Percentiles rank a stretch among this genome's conserved stretches.
These are phyloP conservation scores for Paecilomyces sp. DNA, from an alignment of 2,329 filamentous ascomycete genomes.

Conservation along the genomic window DNA sequence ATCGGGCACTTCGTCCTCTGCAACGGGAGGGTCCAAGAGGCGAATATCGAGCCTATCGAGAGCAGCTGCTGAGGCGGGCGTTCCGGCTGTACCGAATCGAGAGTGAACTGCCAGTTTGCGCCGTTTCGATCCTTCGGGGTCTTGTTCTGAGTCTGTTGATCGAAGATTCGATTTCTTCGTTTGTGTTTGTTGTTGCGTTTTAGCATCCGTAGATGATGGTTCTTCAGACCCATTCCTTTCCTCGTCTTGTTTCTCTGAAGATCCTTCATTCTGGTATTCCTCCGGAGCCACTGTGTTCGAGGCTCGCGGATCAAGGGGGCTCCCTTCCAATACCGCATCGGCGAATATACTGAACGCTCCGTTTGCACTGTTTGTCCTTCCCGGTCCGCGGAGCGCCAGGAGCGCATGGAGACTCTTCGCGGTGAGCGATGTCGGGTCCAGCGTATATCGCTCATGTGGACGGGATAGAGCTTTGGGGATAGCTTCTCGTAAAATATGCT, in stretches of 20 bases:
- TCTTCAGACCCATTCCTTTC: slow-evolving; percentile 10
- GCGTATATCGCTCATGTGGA: slow-evolving; percentile 62
- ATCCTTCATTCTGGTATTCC: slow-evolving; percentile 19
- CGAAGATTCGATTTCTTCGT: slow-evolving; percentile 5
- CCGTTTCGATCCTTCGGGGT: slow-evolving; percentile 45
- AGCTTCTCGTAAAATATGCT: slow-evolving; percentile 66
- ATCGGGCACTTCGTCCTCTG: neutral
- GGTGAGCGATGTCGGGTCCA: slow-evolving; percentile 61
- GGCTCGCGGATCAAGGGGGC: slow-evolving; percentile 43
- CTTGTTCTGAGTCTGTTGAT: slow-evolving; percentile 3
- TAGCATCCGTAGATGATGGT: slow-evolving; percentile 6
- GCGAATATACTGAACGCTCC: slow-evolving; percentile 78
- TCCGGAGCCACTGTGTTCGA: slow-evolving; percentile 24
- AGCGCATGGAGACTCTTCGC: slow-evolving; percentile 67
- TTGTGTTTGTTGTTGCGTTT: neutral
- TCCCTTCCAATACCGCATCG: slow-evolving; percentile 49
- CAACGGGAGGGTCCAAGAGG: slow-evolving; percentile 37
- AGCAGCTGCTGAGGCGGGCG: slow-evolving; percentile 18
- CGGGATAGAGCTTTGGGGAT: slow-evolving; percentile 76
- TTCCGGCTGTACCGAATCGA: slow-evolving; percentile 60
- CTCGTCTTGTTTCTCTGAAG: slow-evolving; percentile 9
- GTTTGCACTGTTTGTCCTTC: slow-evolving; percentile 62
- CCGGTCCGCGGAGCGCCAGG: slow-evolving; percentile 60
- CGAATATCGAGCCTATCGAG: slow-evolving; percentile 45
- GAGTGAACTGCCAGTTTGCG: slow-evolving; percentile 56